Evolutionary conservation across 2,329 filamentous ascomycete genomes (phyloP), one percentile per base, ranked within the genome.

Genomic region (Diaporthe aspalathi): DNA sequence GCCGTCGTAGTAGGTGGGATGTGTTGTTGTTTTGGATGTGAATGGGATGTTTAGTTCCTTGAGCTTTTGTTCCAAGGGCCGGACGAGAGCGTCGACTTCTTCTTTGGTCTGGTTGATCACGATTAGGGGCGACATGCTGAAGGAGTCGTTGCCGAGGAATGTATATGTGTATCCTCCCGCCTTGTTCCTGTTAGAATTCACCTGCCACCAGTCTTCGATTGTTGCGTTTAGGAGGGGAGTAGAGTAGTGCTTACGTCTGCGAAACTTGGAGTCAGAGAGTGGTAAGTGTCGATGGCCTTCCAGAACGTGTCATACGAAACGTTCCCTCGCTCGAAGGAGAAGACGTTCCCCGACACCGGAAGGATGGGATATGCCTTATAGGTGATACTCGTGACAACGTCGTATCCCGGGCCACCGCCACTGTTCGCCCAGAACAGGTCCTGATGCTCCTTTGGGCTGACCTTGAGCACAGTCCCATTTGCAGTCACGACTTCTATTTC

Each of bases 401-500:
- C 47, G 29, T 38, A 67, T 2, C 32, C 27, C 2, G 32, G 32
- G 9, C 45, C 63, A 4, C 63, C 63, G 16, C 63, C 47, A 14
- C 47, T 43, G 2, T 27, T 22, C 3, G 63, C 63, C 63, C 63
- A 67, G 32, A 53, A 67, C 0, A 67, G n/a, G 35, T 67, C 63
- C 11, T 16, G 45, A 5, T 53, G n/a, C 3, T 52, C 3, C 3
- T 40, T 32, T 5, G 47, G 29, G 12, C 24, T 53, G 0, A 43
- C n/a, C 6, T 5, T 29, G 5, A 20, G 22, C 17, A 5, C 3
- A 2, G 5, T 29, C 2, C 47, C 63, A 17, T 22, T 17, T 4
- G 63, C 63, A 20, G 82, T 83, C 5, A 89, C 80, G 4, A 87
- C 83, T 53, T 85, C 80, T 69, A 79, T 84, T 40, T 83, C 78